Evolutionary conservation across 176 grass and related monocot species (phyloP).

Genomic region (Tillandsia fasciculata): DNA sequence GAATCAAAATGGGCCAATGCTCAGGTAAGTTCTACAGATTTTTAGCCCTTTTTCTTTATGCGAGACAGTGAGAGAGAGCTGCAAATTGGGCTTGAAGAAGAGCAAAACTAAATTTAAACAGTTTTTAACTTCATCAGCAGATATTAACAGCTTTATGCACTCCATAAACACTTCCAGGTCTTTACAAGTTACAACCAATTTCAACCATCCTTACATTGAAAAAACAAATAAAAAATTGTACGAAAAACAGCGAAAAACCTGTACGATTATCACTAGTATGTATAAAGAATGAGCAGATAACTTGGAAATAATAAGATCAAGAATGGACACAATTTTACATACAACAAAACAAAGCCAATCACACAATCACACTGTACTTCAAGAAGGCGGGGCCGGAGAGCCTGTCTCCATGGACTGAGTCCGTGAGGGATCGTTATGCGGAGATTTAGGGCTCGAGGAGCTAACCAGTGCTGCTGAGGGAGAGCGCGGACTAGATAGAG

Average conservation of each 20-base stretch:
- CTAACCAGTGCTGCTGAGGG: background rate
- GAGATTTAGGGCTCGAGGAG: background rate
- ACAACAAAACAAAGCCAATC: background rate
- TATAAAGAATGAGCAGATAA: background rate
- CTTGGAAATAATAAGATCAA: background rate
- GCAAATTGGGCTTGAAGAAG: too few species aligned
- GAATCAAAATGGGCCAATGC: too few species aligned
- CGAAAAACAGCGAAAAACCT: background rate
- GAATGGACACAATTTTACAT: slow-evolving; percentile 10
- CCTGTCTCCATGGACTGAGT: background rate
- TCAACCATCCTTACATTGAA: background rate
- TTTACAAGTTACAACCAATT: background rate
- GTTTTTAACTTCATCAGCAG: too few species aligned
- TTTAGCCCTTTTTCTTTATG: too few species aligned
- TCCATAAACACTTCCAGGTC: background rate
- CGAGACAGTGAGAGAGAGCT: too few species aligned
- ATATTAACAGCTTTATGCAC: background rate
- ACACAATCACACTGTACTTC: background rate
- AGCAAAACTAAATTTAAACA: too few species aligned
- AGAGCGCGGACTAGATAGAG: slow-evolving; percentile 19
- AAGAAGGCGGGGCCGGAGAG: background rate
- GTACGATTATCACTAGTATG: background rate
- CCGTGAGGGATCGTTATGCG: background rate
- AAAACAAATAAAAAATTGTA: background rate
- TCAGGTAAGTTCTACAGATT: too few species aligned